Evolutionary conservation across 1,284 basidiomycete species (phyloP), one percentile per base, ranked within the genome.

Genomic region (Apiotrichum veenhuisii): DNA sequence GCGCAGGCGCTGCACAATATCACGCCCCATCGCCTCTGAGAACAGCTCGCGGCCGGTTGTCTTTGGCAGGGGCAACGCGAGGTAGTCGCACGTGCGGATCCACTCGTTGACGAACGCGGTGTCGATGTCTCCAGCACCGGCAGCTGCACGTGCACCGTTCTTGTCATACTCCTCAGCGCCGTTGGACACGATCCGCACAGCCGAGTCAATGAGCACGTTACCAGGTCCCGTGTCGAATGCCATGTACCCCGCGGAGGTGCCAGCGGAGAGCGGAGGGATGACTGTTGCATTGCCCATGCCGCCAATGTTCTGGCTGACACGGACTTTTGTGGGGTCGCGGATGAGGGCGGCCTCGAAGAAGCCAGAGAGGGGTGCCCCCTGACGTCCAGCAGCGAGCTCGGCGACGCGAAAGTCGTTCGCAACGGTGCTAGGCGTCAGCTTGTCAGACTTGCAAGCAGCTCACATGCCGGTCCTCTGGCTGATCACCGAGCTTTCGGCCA

Each of bases 301-400:
- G 17, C 68, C 68, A 27, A 70, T 66, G 49, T 67, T 67, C 46
- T 67, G 63, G 47, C 57, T 57, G n/a, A 58, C 61, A 10, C 61
- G 53, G 15, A 61, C 49, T 25, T 59, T 55, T 3, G 57, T 61
- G 2, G 52, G 55, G 45, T 64, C 61, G 45, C 57, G 64, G 12
- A 67, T 37, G 12, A 65, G 58, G 11, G 58, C 50, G 17, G 58
- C 61, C 26, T 67, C 65, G 33, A 67, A 62, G 30, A 67, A 63
- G 34, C 50, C 65, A 17, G 58, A 53, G 10, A 67, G 59, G 14
- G 65, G 65, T 3, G 65, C 63, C 12, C 65, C 63, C 30, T 62
- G 59, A 14, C 65, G 50, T 0, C 65, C 63, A 1, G 53, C 62
- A 11, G 64, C 65, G 38, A 60, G 59, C 23, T 67, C 65, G 26